phyloP scores from a whole-genome alignment of 257 asterid genomes.

The Solanum bukasovii region DNA sequence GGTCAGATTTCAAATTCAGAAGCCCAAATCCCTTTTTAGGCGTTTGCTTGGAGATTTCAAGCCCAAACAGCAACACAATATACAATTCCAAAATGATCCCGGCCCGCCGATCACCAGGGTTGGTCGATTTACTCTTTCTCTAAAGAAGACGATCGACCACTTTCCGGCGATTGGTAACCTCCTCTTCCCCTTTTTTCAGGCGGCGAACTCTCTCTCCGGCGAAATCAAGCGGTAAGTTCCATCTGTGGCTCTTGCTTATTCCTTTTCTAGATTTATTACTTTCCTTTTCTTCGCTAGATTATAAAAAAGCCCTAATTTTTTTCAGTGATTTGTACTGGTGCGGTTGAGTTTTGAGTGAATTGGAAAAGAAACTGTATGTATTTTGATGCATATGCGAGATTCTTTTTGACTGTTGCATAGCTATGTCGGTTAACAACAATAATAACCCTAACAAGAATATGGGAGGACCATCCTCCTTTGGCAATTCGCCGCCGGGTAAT shows the following conservation, averaged over 20 bases:
- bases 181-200: not conserved
- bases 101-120: not conserved
- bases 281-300: not conserved
- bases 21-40: not conserved
- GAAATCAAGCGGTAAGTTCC: not conserved
- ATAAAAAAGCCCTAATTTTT: not conserved
- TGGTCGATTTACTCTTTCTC: not conserved
- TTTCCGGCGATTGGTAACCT: not conserved
- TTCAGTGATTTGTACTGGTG: not conserved
- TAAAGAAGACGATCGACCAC: not conserved
- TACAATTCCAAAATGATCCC: not conserved
- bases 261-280: not conserved
- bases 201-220: not conserved
- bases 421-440: conserved; percentile 77
- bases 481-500: conserved; percentile 54
- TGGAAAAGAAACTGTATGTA: too few species aligned
- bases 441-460: conserved; percentile 53
- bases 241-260: not conserved
- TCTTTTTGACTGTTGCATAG: not conserved
- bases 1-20: not conserved
- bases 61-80: not conserved
- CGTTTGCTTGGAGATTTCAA: not conserved
- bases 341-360: not conserved
- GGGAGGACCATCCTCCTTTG: conserved; percentile 80
- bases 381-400: not conserved